Evolutionary conservation across 495 filamentous ascomycete species (phyloP).

Genomic region (Aspergillus mulundensis): DNA sequence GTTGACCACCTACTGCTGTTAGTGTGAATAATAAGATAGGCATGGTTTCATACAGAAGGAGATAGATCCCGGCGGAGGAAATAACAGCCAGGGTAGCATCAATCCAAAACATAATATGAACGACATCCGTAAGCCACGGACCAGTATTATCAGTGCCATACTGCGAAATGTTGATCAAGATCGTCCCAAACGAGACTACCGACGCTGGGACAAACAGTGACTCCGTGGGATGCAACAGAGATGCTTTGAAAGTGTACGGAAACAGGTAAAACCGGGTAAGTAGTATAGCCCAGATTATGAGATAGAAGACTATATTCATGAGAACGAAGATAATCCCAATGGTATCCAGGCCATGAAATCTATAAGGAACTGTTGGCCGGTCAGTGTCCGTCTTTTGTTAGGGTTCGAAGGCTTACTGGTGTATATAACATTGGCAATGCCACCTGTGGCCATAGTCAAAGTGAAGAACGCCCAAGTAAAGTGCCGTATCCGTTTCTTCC

Average conservation of each 20-base stretch:
- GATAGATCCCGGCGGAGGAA: conserved; percentile 65
- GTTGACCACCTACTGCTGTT: conserved; percentile 57
- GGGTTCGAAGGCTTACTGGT: conserved; percentile 43
- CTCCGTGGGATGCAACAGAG: conserved; percentile 74
- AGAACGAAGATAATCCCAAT: conserved; percentile 74
- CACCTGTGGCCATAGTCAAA: conserved; percentile 78
- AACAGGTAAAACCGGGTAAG: conserved; percentile 65
- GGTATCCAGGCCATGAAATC: conserved; percentile 62
- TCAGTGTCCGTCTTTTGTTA: conserved; percentile 5
- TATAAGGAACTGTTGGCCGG: conserved; percentile 57
- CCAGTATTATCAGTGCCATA: conserved; percentile 67
- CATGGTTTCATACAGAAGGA: conserved; percentile 49
- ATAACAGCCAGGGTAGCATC: conserved; percentile 61
- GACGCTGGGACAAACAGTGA: conserved; percentile 73
- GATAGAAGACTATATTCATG: conserved; percentile 68
- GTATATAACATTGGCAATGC: conserved; percentile 74
- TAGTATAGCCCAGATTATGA: conserved; percentile 64
- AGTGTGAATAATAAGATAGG: conserved; percentile 9
- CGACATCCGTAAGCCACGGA: conserved; percentile 60
- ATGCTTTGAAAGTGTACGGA: conserved; percentile 66
- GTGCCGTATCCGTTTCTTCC: conserved; percentile 48
- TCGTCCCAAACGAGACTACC: conserved; percentile 68
- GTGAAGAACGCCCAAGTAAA: conserved; percentile 70
- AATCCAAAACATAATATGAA: conserved; percentile 70
- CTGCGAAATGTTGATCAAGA: conserved; percentile 74